Conservation (phyloP, 192 early-diverging fungal genomes). For the Geranomyces michiganensis region DNA sequence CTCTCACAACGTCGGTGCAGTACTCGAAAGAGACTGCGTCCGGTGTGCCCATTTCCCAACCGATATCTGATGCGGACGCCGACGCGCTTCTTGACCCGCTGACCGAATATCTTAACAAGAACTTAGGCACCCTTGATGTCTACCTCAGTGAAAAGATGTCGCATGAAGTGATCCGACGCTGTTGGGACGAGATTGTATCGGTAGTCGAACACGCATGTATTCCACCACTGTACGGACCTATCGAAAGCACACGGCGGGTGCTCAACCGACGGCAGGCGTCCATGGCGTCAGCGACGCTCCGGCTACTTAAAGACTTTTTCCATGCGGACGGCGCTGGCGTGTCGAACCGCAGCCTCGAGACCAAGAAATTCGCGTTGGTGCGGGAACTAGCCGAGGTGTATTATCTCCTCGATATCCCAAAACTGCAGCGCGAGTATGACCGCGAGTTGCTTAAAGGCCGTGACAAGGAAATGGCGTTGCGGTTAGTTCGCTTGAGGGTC, state of each 20-base stretch:
- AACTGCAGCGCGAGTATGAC: slow-evolving; percentile 55
- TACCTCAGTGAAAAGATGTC: slow-evolving; percentile 52
- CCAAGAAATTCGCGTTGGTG: slow-evolving; percentile 46
- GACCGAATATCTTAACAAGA: slow-evolving; percentile 60
- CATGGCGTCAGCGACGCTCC: slow-evolving; percentile 39
- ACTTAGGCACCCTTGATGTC: slow-evolving; percentile 51
- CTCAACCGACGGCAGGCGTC: slow-evolving; percentile 54
- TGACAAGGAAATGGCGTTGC: slow-evolving; percentile 47
- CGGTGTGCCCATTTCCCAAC: slow-evolving; percentile 38
- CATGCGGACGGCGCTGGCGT: slow-evolving; percentile 56
- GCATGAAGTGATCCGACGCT: slow-evolving; percentile 60
- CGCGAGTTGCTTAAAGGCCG: slow-evolving; percentile 33
- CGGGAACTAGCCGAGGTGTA: slow-evolving; percentile 26
- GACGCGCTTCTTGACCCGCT: slow-evolving; percentile 49
- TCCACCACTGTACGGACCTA: slow-evolving; percentile 57
- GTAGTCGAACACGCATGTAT: slow-evolving; percentile 44
- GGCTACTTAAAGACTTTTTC: slow-evolving; percentile 54
- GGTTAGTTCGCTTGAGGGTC: slow-evolving; percentile 46
- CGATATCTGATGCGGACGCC: slow-evolving; percentile 41
- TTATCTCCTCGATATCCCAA: slow-evolving; percentile 44
- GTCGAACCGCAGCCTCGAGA: slow-evolving; percentile 43
- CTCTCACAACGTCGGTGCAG: slow-evolving; percentile 44
- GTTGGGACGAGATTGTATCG: slow-evolving; percentile 55
- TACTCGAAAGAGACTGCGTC: slow-evolving; percentile 52
- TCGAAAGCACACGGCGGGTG: slow-evolving; percentile 48